A percentile compares a stretch with the other conserved stretches of the same genome.
Evolutionary conservation across 1,284 basidiomycete species (phyloP).

Genomic region (Malassezia psittaci): DNA sequence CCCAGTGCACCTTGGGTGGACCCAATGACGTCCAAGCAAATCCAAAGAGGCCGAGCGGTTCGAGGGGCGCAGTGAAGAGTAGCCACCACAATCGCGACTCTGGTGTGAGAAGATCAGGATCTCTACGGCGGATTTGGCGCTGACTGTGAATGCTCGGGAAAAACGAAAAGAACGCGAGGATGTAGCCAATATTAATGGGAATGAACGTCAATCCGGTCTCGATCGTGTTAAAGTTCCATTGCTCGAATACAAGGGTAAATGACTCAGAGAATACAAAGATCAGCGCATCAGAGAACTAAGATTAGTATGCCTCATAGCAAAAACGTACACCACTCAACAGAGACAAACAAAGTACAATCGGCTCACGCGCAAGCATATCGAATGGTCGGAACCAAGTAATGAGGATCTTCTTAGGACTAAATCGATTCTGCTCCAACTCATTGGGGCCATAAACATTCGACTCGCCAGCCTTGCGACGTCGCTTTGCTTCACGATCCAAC

Average conservation of each 20-base stretch:
- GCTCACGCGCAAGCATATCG: slow-evolving; percentile 48
- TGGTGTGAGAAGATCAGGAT: slow-evolving; percentile 39
- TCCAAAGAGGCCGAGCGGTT: slow-evolving; percentile 49
- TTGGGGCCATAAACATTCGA: slow-evolving; percentile 49
- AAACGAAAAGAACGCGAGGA: slow-evolving; percentile 48
- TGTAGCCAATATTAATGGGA: slow-evolving; percentile 49
- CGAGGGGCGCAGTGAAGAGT: slow-evolving; percentile 48
- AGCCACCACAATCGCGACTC: slow-evolving; percentile 49
- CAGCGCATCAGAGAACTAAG: slow-evolving; percentile 45
- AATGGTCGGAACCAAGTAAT: slow-evolving; percentile 48
- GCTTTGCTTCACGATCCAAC: slow-evolving; percentile 49
- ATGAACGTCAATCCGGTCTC: slow-evolving; percentile 48
- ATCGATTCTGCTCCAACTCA: slow-evolving; percentile 47
- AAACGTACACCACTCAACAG: slow-evolving; percentile 45
- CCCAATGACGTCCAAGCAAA: slow-evolving; percentile 51
- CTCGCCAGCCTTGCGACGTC: slow-evolving; percentile 40
- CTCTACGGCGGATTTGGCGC: slow-evolving; percentile 24
- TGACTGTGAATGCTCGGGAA: slow-evolving; percentile 45
- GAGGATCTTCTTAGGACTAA: slow-evolving; percentile 46
- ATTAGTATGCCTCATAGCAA: not conserved
- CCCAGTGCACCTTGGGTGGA: slow-evolving; percentile 48
- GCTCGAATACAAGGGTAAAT: slow-evolving; percentile 49
- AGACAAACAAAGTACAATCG: slow-evolving; percentile 50
- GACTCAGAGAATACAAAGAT: slow-evolving; percentile 51
- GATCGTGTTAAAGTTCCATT: slow-evolving; percentile 49